A percentile compares a stretch with the other conserved stretches of the same genome.
These are phyloP conservation scores for Rhynchosporium graminicola DNA, from an alignment of 2,329 filamentous ascomycete species.

Conservation along the genomic window DNA sequence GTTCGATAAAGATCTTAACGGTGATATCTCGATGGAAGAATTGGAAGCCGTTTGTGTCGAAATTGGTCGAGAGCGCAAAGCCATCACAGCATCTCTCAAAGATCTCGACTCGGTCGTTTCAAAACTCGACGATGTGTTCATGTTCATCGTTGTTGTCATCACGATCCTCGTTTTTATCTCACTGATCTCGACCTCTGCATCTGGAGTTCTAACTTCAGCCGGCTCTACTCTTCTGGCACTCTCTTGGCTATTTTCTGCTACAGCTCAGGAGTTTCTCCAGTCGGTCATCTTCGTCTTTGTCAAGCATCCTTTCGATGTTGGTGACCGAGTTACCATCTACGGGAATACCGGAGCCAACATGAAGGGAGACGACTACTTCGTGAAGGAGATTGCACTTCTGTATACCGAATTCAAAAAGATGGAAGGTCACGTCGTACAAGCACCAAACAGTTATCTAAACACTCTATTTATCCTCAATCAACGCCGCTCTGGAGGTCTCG, in stretches of 20 bases:
- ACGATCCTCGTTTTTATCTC: slow-evolving; percentile 85
- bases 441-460: slow-evolving; percentile 91
- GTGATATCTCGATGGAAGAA: slow-evolving; percentile 94
- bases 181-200: slow-evolving; percentile 86
- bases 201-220: slow-evolving; percentile 84
- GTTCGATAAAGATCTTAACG: slow-evolving; percentile 96
- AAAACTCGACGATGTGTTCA: slow-evolving; percentile 85
- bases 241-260: slow-evolving; percentile 90
- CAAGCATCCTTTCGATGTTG: slow-evolving; percentile 96
- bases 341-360: slow-evolving; percentile 80
- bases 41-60: slow-evolving; percentile 92
- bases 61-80: slow-evolving; percentile 91
- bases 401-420: slow-evolving; percentile 99
- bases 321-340: slow-evolving; percentile 88
- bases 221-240: slow-evolving; percentile 86
- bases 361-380: slow-evolving; percentile 90
- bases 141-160: slow-evolving; percentile 82
- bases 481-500: slow-evolving; percentile 82
- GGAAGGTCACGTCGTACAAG: slow-evolving; percentile 94
- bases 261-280: slow-evolving; percentile 91
- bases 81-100: slow-evolving; percentile 91
- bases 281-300: slow-evolving; percentile 95
- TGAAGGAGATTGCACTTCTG: slow-evolving; percentile 88
- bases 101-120: slow-evolving; percentile 91
- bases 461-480: slow-evolving; percentile 94